These are phyloP conservation scores for Paecilomyces niveus DNA, from an alignment of 2,329 filamentous ascomycete species.

Conservation along the genomic window DNA sequence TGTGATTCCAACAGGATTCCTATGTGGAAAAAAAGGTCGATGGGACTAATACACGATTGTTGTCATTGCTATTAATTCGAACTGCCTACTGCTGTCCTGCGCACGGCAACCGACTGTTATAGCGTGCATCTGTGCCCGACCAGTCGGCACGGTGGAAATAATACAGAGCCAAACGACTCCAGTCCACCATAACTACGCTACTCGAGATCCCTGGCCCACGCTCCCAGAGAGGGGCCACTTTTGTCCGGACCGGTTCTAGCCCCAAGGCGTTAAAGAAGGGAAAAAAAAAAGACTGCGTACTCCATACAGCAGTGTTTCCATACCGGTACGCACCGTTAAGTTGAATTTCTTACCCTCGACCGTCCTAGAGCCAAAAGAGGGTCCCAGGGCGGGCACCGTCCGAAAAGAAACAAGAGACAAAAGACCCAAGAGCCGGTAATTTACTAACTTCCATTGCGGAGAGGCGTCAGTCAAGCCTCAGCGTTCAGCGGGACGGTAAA, in stretches of 20 bases:
- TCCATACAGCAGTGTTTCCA: neutral
- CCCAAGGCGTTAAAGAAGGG: neutral
- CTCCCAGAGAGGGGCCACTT: neutral
- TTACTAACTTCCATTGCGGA: neutral
- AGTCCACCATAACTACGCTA: neutral
- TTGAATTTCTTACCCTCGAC: neutral
- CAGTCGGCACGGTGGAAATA: neutral
- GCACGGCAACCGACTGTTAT: neutral
- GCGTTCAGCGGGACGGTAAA: neutral
- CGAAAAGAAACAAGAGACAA: neutral
- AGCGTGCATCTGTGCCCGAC: neutral
- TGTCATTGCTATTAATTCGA: neutral
- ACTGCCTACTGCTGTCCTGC: neutral
- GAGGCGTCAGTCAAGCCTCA: neutral
- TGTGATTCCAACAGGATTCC: too few species aligned
- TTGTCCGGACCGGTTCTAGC: neutral
- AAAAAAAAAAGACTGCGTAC: neutral
- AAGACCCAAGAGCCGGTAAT: neutral
- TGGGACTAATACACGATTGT: too few species aligned
- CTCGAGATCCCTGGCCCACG: neutral
- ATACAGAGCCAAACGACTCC: neutral
- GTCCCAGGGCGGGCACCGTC: neutral
- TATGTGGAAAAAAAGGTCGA: too few species aligned
- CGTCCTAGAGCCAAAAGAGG: neutral
- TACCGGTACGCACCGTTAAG: neutral